Evolutionary conservation across 202 grass and related monocot genomes (phyloP).

Genomic region (Brachypodium distachyon): DNA sequence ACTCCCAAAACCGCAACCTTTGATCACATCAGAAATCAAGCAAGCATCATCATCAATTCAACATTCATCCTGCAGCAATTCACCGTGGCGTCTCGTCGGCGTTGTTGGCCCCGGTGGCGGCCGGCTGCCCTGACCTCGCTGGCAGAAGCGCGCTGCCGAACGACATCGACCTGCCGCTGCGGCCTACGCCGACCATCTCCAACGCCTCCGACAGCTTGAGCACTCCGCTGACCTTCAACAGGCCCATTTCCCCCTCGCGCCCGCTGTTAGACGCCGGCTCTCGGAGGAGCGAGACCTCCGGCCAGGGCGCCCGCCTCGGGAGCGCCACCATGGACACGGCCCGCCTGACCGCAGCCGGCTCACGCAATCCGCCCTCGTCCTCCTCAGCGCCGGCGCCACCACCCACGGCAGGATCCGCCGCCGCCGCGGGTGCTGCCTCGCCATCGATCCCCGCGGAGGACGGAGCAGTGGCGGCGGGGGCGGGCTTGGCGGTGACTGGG

Average conservation of each 20-base stretch:
- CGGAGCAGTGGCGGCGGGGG: neutral
- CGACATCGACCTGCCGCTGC: conserved; percentile 5
- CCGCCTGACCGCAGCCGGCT: conserved; percentile 16
- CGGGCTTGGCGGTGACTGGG: conserved; percentile 28
- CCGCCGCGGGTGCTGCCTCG: neutral
- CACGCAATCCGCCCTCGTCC: neutral
- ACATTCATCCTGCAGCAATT: no score
- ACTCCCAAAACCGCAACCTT: neutral
- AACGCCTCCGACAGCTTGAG: conserved; percentile 7
- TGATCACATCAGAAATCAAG: neutral
- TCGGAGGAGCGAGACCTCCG: conserved; percentile 2
- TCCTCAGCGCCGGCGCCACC: neutral
- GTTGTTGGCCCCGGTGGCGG: neutral
- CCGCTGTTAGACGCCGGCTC: conserved; percentile 15
- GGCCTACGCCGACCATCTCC: neutral
- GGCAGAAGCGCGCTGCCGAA: conserved; percentile 11
- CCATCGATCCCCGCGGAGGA: neutral
- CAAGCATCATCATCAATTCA: neutral
- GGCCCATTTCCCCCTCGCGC: conserved; percentile 20
- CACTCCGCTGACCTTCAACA: conserved; percentile 10
- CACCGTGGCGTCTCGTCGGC: neutral
- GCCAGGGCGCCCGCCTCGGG: conserved; percentile 16
- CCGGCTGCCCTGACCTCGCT: neutral
- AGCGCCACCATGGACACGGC: conserved; percentile 27
- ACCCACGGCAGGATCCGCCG: neutral